Base-by-base conservation (phyloP, 2,329 filamentous ascomycete species). In the Xylariomycetidae sp. region DNA sequence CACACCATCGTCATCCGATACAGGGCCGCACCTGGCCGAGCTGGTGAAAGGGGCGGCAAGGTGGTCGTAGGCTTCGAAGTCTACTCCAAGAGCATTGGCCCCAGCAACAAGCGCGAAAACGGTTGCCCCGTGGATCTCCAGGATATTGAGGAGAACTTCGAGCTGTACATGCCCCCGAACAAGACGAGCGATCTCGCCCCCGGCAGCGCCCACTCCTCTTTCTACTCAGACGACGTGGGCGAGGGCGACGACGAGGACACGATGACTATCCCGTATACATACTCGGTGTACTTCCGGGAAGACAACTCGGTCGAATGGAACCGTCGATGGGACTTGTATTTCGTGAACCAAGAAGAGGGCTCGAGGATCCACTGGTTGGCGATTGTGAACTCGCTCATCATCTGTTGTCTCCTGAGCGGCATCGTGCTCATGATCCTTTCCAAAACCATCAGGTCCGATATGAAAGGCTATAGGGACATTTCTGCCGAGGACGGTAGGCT, bases 21-120 rank as follows among this genome's bases (percentile, higher is more conserved):
- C 60, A 79, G 85, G 42, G 70, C 70, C 31, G 85, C 84, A 2
- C 74, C 82, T 2, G 82, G 82, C 9, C 70, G 65, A 42, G 79
- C 76, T 3, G 84, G 83, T 19, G 71, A 79, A 13, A 71, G 73
- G 27, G 83, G 84, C 31, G 82, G 79, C 43, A 88, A 85, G 60
- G 78, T 92, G 24, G 75, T 95, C 44, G 84, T 93, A 14, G 87
- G 85, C 1, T 94, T 95, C 52, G 87, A 95, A 61, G 81, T 94
- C 17, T 94, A 92, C 51, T 78, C 86, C 15, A 93, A 90, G 67
- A 93, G 85, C 53, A 75, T 93, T 49, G 77, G 76, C 16, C 65
- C 71, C 6, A 64, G 61, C 10, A 70, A 66, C 39, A 71, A 75
- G 45, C 74, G 83, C 30, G 68, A 77, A 36, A 68, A 72, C 12